These are phyloP conservation scores for Oryza meyeriana DNA, from an alignment of 176 grass and related monocot species.

Conservation along the genomic window DNA sequence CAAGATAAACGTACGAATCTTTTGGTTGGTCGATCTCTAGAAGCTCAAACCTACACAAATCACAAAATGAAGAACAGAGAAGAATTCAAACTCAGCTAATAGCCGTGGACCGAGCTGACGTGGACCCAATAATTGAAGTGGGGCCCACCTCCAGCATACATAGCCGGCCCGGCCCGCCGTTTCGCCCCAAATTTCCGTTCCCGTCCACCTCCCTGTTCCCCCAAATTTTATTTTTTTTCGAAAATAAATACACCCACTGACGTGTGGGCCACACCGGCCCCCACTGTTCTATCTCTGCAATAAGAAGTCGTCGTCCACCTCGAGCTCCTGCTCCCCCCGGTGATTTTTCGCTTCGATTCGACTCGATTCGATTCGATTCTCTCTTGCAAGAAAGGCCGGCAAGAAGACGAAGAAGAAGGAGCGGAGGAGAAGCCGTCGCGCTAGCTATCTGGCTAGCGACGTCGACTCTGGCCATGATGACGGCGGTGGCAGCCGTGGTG, in stretches of 20 bases:
- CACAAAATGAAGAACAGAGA: background rate
- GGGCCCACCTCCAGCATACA: background rate
- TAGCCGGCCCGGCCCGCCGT: slow-evolving; percentile 7
- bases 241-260: background rate
- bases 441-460: no score
- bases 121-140: background rate
- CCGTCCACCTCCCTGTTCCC: background rate
- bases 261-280: background rate
- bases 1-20: no score
- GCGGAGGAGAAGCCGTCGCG: background rate
- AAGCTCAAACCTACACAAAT: no score
- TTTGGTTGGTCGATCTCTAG: no score
- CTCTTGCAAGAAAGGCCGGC: no score
- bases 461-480: slow-evolving; percentile 23
- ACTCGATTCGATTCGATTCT: background rate
- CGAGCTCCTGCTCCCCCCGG: background rate
- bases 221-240: background rate
- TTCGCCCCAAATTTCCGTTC: slow-evolving; percentile 40
- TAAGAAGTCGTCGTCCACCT: background rate
- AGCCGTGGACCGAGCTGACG: background rate
- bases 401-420: background rate
- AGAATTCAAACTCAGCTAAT: background rate
- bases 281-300: background rate
- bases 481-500: slow-evolving; percentile 38
- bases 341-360: background rate